A percentile compares a stretch with the other conserved stretches of the same genome.
Evolutionary conservation across 163 green algal species (phyloP).

Genomic region (Prototheca cutis): DNA sequence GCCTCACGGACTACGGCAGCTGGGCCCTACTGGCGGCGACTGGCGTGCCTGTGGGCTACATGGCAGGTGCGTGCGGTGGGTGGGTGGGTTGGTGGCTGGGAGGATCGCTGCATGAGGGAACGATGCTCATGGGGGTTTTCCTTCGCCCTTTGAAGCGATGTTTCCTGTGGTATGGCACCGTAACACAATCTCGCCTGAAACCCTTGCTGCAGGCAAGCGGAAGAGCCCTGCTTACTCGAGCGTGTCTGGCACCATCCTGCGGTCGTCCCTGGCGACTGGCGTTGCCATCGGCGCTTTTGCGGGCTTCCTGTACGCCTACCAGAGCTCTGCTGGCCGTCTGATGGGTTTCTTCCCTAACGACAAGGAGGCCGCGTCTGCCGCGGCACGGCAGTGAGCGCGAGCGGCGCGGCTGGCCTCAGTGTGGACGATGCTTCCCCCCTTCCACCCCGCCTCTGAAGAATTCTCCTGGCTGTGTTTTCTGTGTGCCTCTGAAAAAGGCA

Average conservation of each 20-base stretch:
- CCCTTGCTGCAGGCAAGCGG: too few species aligned
- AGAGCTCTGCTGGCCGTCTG: slow-evolving; percentile 32
- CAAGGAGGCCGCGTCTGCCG: slow-evolving; percentile 23
- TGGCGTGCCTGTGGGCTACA: not conserved
- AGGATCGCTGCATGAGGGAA: too few species aligned
- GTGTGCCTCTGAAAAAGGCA: not conserved
- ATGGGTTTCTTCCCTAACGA: slow-evolving; percentile 40
- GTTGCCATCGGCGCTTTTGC: slow-evolving; percentile 24
- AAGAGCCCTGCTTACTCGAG: slow-evolving; percentile 20
- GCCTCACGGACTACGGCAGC: not conserved
- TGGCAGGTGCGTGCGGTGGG: not conserved
- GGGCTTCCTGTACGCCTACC: slow-evolving; percentile 45
- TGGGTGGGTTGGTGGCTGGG: too few species aligned
- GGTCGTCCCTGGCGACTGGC: slow-evolving; percentile 17
- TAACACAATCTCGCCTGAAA: too few species aligned
- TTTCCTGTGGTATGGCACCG: too few species aligned
- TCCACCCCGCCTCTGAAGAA: too few species aligned
- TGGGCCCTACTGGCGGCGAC: not conserved
- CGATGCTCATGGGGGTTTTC: too few species aligned
- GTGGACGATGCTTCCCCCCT: too few species aligned
- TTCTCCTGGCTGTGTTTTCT: not conserved
- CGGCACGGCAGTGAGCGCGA: not conserved
- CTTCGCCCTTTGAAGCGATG: too few species aligned
- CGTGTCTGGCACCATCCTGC: slow-evolving; percentile 16
- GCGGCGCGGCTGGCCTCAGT: not conserved